Evolutionary conservation across 495 filamentous ascomycete genomes (phyloP), one percentile per base, ranked within the genome.

Genomic region (Cairneyella variabilis): DNA sequence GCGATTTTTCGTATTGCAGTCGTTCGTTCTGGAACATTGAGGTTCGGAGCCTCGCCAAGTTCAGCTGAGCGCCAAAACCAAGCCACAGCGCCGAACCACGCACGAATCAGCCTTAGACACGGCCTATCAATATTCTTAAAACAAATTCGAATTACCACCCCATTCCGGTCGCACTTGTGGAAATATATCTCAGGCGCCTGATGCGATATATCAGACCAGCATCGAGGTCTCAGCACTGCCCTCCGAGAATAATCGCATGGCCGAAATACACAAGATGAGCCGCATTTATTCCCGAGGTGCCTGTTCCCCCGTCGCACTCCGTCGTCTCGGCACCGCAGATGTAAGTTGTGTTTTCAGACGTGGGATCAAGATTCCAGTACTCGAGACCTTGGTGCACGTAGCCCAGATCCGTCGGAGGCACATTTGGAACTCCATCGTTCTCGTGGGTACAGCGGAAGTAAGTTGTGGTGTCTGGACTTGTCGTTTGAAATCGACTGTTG

Each of bases 401-500:
- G 16, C 78, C 79, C 18, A 78, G 49, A 11, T 66, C 3, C 22
- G 70, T 57, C 2, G 83, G 83, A 1, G 87, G 85, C 20, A 88
- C 63, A 2, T 76, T 70, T 1, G 88, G 83, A 0, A 90, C 78
- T 1, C 82, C 75, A 65, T 91, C 88, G 58, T 84, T 71, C 12
- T 63, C 59, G 61, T 90, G 84, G 2, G 88, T 90, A 26, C 85
- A 71, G 54, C 88, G 80, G 71, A 70, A 88, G 56, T 80, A 81
- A 23, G 5, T 50, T 34, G 30, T 39, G 22, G 64, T 66, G 25
- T 72, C 69, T n/a, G 25, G 25, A 11, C 64, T 71, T 1, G 47
- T 38, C 20, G 47, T 50, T 38, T 37, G 9, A 22, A 63, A 27
- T 50, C 69, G 64, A 20, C 54, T 44, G 36, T 84, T 78, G 63